Conservation (phyloP, 2,329 filamentous ascomycete genomes). For the Pezicula neosporulosa region DNA sequence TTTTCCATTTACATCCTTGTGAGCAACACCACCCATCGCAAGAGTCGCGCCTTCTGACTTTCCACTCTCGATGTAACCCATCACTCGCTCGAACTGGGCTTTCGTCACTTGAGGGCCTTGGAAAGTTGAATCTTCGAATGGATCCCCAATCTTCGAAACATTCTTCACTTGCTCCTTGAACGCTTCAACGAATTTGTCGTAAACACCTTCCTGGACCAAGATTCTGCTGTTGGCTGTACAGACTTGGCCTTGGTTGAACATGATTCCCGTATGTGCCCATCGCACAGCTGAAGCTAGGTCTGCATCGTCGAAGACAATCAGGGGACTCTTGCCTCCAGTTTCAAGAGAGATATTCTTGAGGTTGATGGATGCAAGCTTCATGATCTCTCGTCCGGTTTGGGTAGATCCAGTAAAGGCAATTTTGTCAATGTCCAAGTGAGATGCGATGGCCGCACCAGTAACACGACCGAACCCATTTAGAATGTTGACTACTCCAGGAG, state of each 20-base stretch:
- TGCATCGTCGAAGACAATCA: constrained; percentile 59
- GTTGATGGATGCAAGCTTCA: constrained; percentile 61
- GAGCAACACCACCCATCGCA: constrained; percentile 58
- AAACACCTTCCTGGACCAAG: constrained; percentile 53
- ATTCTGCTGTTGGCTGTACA: constrained; percentile 60
- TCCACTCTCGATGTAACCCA: constrained; percentile 58
- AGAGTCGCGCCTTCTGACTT: constrained; percentile 63
- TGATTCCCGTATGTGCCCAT: constrained; percentile 47
- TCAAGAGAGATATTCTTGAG: constrained; percentile 61
- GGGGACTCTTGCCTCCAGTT: constrained; percentile 61
- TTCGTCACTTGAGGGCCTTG: constrained; percentile 70
- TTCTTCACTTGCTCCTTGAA: constrained; percentile 56
- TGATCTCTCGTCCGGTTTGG: constrained; percentile 63
- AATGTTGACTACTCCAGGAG: constrained; percentile 71
- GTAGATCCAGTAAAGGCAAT: constrained; percentile 58
- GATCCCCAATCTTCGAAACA: constrained; percentile 63
- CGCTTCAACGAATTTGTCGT: constrained; percentile 55
- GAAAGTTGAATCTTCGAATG: constrained; percentile 62
- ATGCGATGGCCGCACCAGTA: constrained; percentile 56
- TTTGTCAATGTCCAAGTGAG: constrained; percentile 44
- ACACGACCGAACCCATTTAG: constrained; percentile 65
- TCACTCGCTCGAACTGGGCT: constrained; percentile 62
- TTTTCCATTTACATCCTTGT: constrained; percentile 45
- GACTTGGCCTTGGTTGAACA: constrained; percentile 53
- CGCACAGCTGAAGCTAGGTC: constrained; percentile 62